A percentile compares a stretch with the other conserved stretches of the same genome.
These are phyloP conservation scores for Russula ochroleuca DNA, from an alignment of 768 basidiomycete species.

Conservation along the genomic window DNA sequence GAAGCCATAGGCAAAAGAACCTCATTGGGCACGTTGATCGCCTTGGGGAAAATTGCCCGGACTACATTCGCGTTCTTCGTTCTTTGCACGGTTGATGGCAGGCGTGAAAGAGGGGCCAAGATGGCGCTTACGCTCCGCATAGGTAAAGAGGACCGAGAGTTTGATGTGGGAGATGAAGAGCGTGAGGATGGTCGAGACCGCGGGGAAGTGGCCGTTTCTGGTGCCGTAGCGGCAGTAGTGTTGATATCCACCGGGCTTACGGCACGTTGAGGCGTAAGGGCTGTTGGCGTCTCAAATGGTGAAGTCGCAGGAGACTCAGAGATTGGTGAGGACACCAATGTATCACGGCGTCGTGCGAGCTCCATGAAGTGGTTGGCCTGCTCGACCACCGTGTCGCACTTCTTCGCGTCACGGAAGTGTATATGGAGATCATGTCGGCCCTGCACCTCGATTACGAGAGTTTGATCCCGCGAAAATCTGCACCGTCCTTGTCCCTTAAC, in stretches of 20 bases:
- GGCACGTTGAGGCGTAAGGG: background rate
- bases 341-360: constrained; percentile 2
- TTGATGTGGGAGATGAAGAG: constrained; percentile 2
- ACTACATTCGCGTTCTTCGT: constrained; percentile 34
- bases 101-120: constrained; percentile 45
- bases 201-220: background rate
- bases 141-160: background rate
- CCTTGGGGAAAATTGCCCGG: constrained; percentile 40
- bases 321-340: constrained; percentile 1
- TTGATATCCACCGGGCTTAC: background rate
- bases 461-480: constrained; percentile 13
- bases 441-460: constrained; percentile 14
- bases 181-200: background rate
- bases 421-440: constrained; percentile 22
- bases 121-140: constrained; percentile 36
- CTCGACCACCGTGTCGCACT: constrained; percentile 17
- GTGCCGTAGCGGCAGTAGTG: background rate
- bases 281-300: background rate
- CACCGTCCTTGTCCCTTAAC: constrained; percentile 1
- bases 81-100: constrained; percentile 35
- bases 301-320: background rate
- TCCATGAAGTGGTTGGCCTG: constrained; percentile 5
- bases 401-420: constrained; percentile 7
- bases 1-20: constrained; percentile 35
- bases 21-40: constrained; percentile 45